phyloP scores from a whole-genome alignment of 345 rosid genomes.

The Nasturtium officinale region DNA sequence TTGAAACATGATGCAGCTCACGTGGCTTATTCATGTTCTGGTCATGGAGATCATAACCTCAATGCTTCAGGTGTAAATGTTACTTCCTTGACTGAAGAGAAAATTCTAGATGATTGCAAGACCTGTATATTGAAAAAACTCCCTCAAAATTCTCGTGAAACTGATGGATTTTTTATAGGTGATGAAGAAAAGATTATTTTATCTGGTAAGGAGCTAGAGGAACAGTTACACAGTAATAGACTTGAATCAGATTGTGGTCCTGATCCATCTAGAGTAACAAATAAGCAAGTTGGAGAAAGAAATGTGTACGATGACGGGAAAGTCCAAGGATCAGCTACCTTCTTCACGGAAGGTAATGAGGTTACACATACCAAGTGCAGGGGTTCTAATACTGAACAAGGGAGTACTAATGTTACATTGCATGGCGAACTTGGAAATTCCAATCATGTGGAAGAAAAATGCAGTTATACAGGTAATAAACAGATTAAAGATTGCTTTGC shows the following conservation, averaged over 20 bases:
- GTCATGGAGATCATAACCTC: conserved; percentile 37
- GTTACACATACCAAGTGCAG: conserved; percentile 14
- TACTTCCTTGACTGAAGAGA: conserved; percentile 40
- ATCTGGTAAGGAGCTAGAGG: conserved; percentile 54
- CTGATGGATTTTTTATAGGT: conserved; percentile 49
- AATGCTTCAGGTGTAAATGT: conserved; percentile 40
- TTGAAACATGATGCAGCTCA: conserved; percentile 15
- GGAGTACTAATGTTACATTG: conserved; percentile 32
- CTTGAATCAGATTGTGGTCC: conserved; percentile 53
- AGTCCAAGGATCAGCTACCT: conserved; percentile 52
- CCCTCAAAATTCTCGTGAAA: conserved; percentile 41
- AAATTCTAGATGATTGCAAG: conserved; percentile 37
- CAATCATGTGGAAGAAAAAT: conserved; percentile 42
- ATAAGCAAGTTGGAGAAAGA: conserved; percentile 49
- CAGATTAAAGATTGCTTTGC: conserved; percentile 30
- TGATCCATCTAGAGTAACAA: conserved; percentile 43
- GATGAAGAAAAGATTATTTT: conserved; percentile 65
- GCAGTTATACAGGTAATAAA: conserved; percentile 32
- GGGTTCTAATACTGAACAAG: conserved; percentile 41
- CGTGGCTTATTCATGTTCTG: conserved; percentile 21
- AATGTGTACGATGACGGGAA: conserved; percentile 59
- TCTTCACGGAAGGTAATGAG: conserved; percentile 39
- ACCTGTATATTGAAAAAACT: conserved; percentile 34
- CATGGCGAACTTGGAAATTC: conserved; percentile 35
- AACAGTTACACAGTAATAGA: conserved; percentile 51